Evolutionary conservation across 495 filamentous ascomycete genomes (phyloP).

Genomic region (Penicillium psychrofluorescens): DNA sequence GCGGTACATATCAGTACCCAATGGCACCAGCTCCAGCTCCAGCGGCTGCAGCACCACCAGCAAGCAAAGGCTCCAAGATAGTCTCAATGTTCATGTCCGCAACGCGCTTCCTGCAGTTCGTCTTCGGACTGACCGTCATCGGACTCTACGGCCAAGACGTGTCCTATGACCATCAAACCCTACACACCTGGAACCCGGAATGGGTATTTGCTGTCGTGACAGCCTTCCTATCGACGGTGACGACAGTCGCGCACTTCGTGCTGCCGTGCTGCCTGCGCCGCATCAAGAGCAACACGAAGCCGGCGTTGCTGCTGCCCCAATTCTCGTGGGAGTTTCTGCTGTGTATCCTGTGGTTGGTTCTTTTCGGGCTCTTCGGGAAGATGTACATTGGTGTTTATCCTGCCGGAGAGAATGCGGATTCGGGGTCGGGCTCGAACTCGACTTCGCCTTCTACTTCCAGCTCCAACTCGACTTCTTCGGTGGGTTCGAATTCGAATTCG

Average conservation of each 20-base stretch:
- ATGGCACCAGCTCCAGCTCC: conserved; percentile 5
- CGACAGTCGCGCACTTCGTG: conserved; percentile 50
- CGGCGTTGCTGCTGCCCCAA: conserved; percentile 19
- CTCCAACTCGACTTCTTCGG: too few relatives aligned
- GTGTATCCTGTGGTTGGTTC: conserved; percentile 64
- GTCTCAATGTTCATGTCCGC: conserved; percentile 19
- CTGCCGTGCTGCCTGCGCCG: conserved; percentile 44
- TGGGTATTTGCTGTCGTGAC: conserved; percentile 73
- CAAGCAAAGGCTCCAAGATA: conserved; percentile 8
- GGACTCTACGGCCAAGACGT: conserved; percentile 75
- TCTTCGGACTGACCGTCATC: conserved; percentile 65
- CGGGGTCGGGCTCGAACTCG: conserved; percentile 2
- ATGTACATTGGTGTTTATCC: conserved; percentile 66
- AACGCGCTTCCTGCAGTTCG: conserved; percentile 64
- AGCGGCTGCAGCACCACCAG: conserved; percentile 3
- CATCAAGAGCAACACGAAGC: conserved; percentile 23
- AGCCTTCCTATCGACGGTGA: conserved; percentile 52
- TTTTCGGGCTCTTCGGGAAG: conserved; percentile 78
- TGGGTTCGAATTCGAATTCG: conserved; percentile 18
- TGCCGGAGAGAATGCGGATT: conserved; percentile 23
- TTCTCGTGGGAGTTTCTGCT: conserved; percentile 67
- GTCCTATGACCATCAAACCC: conserved; percentile 43
- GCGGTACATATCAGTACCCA: conserved; percentile 9
- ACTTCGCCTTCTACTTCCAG: too few relatives aligned
- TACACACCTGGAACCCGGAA: conserved; percentile 49